Evolutionary conservation across 768 basidiomycete genomes (phyloP), one percentile per base, ranked within the genome.

Genomic region (Termitomyces sp.): DNA sequence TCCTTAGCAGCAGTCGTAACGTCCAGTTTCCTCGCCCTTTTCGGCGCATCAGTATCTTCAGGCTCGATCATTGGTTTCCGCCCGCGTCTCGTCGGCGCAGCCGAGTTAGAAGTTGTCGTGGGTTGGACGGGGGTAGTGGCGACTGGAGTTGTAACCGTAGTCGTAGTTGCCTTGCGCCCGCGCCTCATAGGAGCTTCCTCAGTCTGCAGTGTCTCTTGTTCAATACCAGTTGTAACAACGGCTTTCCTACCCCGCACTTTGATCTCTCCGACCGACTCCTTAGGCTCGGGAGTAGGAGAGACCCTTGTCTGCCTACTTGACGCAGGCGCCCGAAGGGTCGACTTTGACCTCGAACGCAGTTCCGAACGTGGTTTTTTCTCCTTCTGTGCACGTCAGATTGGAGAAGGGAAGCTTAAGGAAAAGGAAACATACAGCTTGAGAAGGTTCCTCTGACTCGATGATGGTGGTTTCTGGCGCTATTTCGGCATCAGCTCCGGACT

Each of bases 11-110:
- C 54, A 35, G 35, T 37, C 35, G 35, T 46, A n/a, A 46, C n/a
- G 6, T 37, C 54, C 28, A 35, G n/a, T 43, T 30, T 51, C 48
- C 55, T 41, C 10, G 42, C 49, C 9, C 34, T 43, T 10, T 43
- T 56, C 14, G 44, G 54, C 14, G 5, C 42, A 30, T 32, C 46
- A 7, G 21, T 28, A 19, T 67, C 67, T n/a, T 67, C 62, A 0
- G 62, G 60, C 34, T 72, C 69, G 3, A 57, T 61, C 12, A 65
- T 43, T 6, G 48, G 37, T 17, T 44, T 51, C n/a, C 45, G 14
- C 17, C 47, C 45, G 1, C 44, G 39, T 17, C 54, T 39, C 6
- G 49, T 37, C 3, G 35, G 37, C 25, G 11, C 49, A 23, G 23
- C 5, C 11, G 49, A 27, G 17, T n/a, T 51, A 16, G 25, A 44